Conservation (phyloP, 1,284 basidiomycete species). For the Exsudoporus floridanus region DNA sequence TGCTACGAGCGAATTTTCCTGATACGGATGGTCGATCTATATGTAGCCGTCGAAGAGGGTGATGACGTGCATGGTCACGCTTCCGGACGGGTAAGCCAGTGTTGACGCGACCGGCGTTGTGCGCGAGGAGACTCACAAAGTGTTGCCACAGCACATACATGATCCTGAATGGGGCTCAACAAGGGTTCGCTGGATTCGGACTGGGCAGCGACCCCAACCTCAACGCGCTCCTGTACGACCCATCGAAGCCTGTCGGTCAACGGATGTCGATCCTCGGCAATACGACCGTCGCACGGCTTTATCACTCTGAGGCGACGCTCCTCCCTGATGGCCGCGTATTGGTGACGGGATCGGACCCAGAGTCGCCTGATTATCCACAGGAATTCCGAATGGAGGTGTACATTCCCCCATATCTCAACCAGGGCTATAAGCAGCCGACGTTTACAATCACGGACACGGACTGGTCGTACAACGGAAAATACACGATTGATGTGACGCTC, state of each 20-base stretch:
- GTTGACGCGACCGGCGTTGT: rapidly evolving
- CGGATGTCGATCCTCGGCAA: conserved; percentile 64
- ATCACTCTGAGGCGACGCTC: conserved; percentile 74
- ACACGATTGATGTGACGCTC: too few relatives aligned
- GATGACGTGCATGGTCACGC: conserved; percentile 68
- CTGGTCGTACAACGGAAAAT: conserved; percentile 39
- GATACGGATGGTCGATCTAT: background rate
- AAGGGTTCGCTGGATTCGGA: conserved; percentile 74
- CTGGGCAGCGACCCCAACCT: conserved; percentile 64
- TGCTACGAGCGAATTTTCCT: background rate
- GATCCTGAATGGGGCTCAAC: conserved; percentile 64
- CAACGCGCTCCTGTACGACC: conserved; percentile 67
- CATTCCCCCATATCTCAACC: conserved; percentile 67
- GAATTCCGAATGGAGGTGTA: conserved; percentile 78
- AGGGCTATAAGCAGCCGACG: conserved; percentile 55
- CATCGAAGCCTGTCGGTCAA: conserved; percentile 53
- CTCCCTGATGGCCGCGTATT: conserved; percentile 69
- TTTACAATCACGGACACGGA: conserved; percentile 59
- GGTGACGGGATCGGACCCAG: conserved; percentile 72
- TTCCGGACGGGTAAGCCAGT: conserved; percentile 48
- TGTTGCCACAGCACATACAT: conserved; percentile 48
- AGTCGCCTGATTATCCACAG: conserved; percentile 56
- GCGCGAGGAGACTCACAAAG: background rate
- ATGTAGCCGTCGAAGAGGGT: conserved; percentile 70
- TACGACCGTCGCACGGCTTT: conserved; percentile 79